Base-by-base conservation (phyloP, 495 filamentous ascomycete species). In the Immersiella caudata region DNA sequence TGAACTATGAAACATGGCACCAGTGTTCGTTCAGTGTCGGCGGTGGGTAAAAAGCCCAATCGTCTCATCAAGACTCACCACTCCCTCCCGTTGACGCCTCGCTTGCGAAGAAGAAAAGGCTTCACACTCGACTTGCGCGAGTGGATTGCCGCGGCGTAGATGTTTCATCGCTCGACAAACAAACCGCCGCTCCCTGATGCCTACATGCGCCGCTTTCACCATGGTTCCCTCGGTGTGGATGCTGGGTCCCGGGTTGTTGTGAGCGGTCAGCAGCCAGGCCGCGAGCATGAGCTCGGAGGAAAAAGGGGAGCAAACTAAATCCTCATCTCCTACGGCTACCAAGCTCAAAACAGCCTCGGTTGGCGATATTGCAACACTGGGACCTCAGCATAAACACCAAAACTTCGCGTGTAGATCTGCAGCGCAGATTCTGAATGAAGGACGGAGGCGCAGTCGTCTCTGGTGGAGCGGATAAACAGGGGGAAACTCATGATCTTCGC, bases 131-230 rank as follows among this genome's bases (percentile, higher is more conserved):
- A 26, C 18, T 18, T 54, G 24, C 18, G 5, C 33, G 24, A 26
- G 55, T 40, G 46, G 20, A 46, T 40, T 52, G 8, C 33, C 16
- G 2, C 7, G 24, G 26, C 25, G 61, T 52, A 46, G 55, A 56
- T 65, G 63, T 65, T 65, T 57, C 63, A 58, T 29, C 63, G 35
- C 63, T 57, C 33, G 25, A 65, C 63, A 65, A 65, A 65, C 63
- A 65, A 24, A 57, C 40, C 57, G 51, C 36, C 63, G 27, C 16
- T 9, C 29, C 27, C 62, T 52, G 46, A 55, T 18, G 29, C 24
- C n/a, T 29, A 9, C 18, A 9, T 18, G 35, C 46, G 25, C 62
- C 51, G 49, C 49, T 54, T 25, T 54, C 62, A 25, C 62, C 33
- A 49, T 54, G 62, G 22, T 25, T 54, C 40, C 46, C 46, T 52